phyloP scores from a whole-genome alignment of 2,329 filamentous ascomycete genomes.

The Paecilomyces dactylethromorphus region DNA sequence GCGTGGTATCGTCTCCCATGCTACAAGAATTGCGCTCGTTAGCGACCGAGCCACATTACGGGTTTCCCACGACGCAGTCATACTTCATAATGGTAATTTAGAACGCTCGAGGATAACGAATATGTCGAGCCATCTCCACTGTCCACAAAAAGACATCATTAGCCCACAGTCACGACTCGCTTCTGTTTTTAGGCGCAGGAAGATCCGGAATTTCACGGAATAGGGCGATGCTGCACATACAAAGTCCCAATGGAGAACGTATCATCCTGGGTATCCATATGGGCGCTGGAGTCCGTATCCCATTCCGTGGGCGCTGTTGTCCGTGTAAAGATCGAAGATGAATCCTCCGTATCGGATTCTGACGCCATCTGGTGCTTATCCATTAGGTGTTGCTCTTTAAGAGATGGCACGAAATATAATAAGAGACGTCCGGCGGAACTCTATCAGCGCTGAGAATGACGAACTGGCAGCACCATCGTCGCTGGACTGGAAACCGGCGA shows the following conservation, averaged over 20 bases:
- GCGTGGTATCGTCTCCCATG: slow-evolving; percentile 10
- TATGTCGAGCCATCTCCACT: slow-evolving; percentile 7
- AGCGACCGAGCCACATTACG: neutral
- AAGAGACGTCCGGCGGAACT: neutral
- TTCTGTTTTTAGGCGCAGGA: neutral
- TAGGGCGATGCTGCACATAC: slow-evolving; percentile 3
- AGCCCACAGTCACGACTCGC: neutral
- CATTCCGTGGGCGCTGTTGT: slow-evolving; percentile 9
- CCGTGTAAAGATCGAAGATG: neutral
- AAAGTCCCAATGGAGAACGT: slow-evolving; percentile 6
- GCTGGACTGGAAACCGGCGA: neutral
- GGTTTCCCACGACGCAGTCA: neutral
- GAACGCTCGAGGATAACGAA: slow-evolving; percentile 8
- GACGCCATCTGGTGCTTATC: neutral
- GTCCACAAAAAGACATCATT: neutral
- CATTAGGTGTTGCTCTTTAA: neutral
- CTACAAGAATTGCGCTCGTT: slow-evolving; percentile 1
- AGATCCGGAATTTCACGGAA: neutral
- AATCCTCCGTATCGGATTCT: neutral
- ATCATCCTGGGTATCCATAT: slow-evolving; percentile 3
- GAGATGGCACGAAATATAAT: neutral
- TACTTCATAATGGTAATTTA: slow-evolving; percentile 11
- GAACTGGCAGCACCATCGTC: neutral
- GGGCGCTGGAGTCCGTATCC: neutral
- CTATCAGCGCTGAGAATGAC: neutral